These are phyloP conservation scores for Hippophae rhamnoides DNA, from an alignment of 306 rosid genomes.

Conservation along the genomic window DNA sequence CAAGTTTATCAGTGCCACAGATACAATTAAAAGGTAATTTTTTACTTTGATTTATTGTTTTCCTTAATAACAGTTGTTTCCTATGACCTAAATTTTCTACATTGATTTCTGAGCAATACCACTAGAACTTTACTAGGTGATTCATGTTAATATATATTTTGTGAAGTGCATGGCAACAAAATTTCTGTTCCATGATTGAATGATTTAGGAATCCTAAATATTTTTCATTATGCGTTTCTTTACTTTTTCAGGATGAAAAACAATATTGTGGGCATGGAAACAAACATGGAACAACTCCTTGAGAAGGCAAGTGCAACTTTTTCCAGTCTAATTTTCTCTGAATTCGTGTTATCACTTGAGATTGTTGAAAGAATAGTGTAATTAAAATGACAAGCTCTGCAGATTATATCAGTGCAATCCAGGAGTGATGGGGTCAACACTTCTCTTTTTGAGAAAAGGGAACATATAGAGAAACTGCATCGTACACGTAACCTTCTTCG, in stretches of 20 bases:
- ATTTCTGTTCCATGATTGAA: no score
- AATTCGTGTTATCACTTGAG: no score
- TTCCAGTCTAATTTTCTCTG: neutral
- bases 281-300: slow-evolving; percentile 85
- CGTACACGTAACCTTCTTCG: slow-evolving; percentile 83
- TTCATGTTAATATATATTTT: no score
- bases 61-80: neutral
- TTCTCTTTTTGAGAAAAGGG: slow-evolving; percentile 77
- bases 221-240: neutral
- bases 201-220: neutral
- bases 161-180: no score
- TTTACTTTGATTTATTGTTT: neutral
- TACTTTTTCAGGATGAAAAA: slow-evolving; percentile 68
- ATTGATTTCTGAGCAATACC: no score
- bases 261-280: slow-evolving; percentile 86
- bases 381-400: slow-evolving; percentile 13
- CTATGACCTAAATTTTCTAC: neutral
- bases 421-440: slow-evolving; percentile 80
- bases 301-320: slow-evolving; percentile 44
- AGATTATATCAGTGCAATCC: slow-evolving; percentile 90
- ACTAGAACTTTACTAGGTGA: no score
- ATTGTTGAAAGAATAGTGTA: neutral
- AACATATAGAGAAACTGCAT: slow-evolving; percentile 78
- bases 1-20: slow-evolving; percentile 86
- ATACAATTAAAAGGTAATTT: slow-evolving; percentile 66